These are phyloP conservation scores for Claviceps sp. DNA, from an alignment of 2,329 filamentous ascomycete genomes.

Conservation along the genomic window DNA sequence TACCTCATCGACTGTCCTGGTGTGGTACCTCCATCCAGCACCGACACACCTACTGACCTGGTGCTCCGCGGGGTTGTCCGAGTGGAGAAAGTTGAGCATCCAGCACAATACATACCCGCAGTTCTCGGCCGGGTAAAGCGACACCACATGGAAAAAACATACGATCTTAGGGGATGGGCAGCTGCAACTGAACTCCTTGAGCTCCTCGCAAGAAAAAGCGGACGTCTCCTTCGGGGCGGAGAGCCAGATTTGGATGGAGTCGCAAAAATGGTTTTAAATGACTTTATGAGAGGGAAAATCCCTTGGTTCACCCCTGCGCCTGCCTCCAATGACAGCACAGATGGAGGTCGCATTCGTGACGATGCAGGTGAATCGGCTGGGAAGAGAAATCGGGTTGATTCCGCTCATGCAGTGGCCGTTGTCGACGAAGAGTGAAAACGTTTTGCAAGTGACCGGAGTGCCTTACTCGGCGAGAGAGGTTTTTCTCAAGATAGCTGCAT, in stretches of 20 bases:
- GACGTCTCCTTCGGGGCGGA: conserved; percentile 77
- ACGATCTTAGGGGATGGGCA: conserved; percentile 69
- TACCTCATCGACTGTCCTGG: conserved; percentile 89
- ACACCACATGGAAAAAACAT: conserved; percentile 84
- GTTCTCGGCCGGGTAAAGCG: conserved; percentile 69
- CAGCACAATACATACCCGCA: conserved; percentile 85
- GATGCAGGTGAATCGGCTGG: conserved; percentile 81
- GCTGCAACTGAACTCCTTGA: conserved; percentile 76
- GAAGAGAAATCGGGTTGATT: conserved; percentile 56
- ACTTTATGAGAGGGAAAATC: conserved; percentile 88
- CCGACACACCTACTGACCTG: conserved; percentile 76
- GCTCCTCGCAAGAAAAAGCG: conserved; percentile 72
- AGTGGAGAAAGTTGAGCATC: conserved; percentile 92
- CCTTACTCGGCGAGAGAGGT: neutral
- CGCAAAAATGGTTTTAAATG: conserved; percentile 92
- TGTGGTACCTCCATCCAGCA: conserved; percentile 79
- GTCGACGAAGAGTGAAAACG: neutral
- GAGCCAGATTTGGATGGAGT: conserved; percentile 91
- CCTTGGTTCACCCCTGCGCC: conserved; percentile 91
- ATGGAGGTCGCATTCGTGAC: conserved; percentile 53
- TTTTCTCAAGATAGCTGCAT: no score
- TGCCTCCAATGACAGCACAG: conserved; percentile 33
- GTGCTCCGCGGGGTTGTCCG: conserved; percentile 82
- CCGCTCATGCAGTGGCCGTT: conserved; percentile 19
- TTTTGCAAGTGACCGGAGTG: neutral